Percentiles rank a stretch among this genome's conserved stretches.
phyloP scores from a whole-genome alignment of 495 filamentous ascomycete species.

The Chaetomidium leptoderma region DNA sequence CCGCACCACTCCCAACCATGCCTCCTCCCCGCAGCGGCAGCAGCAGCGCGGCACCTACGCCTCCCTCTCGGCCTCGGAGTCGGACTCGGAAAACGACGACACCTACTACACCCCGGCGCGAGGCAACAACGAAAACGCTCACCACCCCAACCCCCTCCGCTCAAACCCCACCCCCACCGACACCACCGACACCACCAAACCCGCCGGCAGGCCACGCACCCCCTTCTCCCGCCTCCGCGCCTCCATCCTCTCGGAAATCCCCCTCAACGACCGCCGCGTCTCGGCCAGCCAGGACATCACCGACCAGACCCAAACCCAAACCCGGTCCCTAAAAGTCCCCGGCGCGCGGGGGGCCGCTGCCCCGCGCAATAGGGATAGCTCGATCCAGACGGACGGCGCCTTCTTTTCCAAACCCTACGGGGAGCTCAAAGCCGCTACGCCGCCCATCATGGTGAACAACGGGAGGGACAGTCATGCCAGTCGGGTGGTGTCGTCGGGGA shows the following conservation, averaged over 20 bases:
- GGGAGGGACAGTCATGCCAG: slow-evolving; percentile 27
- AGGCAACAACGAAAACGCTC: slow-evolving; percentile 26
- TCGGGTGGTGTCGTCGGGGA: slow-evolving; percentile 51
- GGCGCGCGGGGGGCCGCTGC: slow-evolving; percentile 11
- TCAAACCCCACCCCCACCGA: slow-evolving; percentile 35
- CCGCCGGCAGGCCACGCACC: slow-evolving; percentile 21
- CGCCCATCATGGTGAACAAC: slow-evolving; percentile 41
- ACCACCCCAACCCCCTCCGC: slow-evolving; percentile 45
- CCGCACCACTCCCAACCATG: slow-evolving; percentile 25
- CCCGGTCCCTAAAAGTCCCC: slow-evolving; percentile 16
- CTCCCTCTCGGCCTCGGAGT: slow-evolving; percentile 32
- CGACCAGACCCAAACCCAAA: slow-evolving; percentile 12
- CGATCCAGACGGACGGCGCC: slow-evolving; percentile 51
- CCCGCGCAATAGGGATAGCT: slow-evolving; percentile 34
- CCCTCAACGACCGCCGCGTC: slow-evolving; percentile 37
- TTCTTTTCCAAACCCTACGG: slow-evolving; percentile 52
- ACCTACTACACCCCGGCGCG: slow-evolving; percentile 18
- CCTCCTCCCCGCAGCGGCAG: too few species aligned
- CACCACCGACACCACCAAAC: background rate
- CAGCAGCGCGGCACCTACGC: slow-evolving; percentile 38
- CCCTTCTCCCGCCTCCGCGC: slow-evolving; percentile 30
- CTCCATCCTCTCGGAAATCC: slow-evolving; percentile 41
- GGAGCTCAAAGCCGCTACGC: slow-evolving; percentile 43
- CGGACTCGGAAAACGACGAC: slow-evolving; percentile 31
- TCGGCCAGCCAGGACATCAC: slow-evolving; percentile 32